Percentiles rank a stretch among this genome's conserved stretches.
phyloP scores from a whole-genome alignment of 2,329 filamentous ascomycete species.

The Didymosphaeria variabile region DNA sequence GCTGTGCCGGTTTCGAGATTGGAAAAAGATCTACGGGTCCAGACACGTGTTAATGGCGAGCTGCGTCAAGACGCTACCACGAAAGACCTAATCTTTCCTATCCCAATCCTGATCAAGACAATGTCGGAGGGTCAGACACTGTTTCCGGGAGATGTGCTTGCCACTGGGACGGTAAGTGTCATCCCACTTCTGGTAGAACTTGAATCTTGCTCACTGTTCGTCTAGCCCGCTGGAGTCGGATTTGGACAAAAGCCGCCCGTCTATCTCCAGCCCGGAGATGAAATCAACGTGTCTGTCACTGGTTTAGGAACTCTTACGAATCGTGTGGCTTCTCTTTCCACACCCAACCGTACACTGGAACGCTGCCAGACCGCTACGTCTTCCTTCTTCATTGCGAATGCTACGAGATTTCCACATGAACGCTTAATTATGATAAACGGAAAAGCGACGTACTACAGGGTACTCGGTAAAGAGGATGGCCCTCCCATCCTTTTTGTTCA shows the following conservation, averaged over 20 bases:
- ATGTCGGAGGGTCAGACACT: constrained; percentile 57
- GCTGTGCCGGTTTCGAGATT: constrained; percentile 60
- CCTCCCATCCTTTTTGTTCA: constrained; percentile 62
- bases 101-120: constrained; percentile 57
- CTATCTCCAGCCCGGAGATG: constrained; percentile 40
- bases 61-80: constrained; percentile 59
- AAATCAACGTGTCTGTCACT: constrained; percentile 32
- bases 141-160: constrained; percentile 57
- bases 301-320: constrained; percentile 41
- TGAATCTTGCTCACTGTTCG: constrained; percentile 52
- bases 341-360: constrained; percentile 27
- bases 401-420: constrained; percentile 44
- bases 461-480: constrained; percentile 30
- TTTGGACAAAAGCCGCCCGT: constrained; percentile 51
- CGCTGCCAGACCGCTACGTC: constrained; percentile 30
- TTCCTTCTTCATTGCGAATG: constrained; percentile 51
- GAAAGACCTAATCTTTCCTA: constrained; percentile 57
- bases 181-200: constrained; percentile 11
- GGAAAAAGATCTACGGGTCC: constrained; percentile 53
- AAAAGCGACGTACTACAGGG: constrained; percentile 55
- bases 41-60: constrained; percentile 58
- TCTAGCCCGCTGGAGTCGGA: constrained; percentile 53
- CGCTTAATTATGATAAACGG: constrained; percentile 52
- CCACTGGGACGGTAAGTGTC: constrained; percentile 63
- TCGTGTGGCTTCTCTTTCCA: constrained; percentile 58